These are phyloP conservation scores for Hirsutella thompsonii DNA, from an alignment of 2,329 filamentous ascomycete genomes.

Conservation along the genomic window DNA sequence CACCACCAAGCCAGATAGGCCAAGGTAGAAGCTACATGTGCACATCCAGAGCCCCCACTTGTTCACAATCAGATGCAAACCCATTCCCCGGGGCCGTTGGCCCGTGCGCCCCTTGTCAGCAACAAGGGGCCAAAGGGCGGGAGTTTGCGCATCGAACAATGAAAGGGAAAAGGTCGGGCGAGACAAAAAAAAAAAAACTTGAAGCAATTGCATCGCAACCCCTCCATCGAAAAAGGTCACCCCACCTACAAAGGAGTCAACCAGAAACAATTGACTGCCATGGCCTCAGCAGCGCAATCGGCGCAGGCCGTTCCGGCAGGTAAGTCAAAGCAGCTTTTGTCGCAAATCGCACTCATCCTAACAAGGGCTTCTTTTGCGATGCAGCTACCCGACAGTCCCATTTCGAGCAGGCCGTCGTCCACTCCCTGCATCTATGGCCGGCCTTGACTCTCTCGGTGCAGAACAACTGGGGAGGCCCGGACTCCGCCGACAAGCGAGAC, in stretches of 20 bases:
- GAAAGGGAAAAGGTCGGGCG: neutral
- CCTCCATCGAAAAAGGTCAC: neutral
- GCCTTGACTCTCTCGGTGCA: constrained; percentile 77
- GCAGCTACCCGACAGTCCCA: constrained; percentile 44
- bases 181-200: neutral
- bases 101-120: neutral
- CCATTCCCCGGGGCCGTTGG: neutral
- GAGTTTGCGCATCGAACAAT: neutral
- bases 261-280: constrained; percentile 3
- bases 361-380: neutral
- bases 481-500: constrained; percentile 78
- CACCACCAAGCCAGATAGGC: too few species aligned
- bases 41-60: too few species aligned
- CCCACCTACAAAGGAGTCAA: neutral
- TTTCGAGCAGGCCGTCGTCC: constrained; percentile 80
- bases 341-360: neutral
- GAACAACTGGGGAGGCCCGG: constrained; percentile 77
- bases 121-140: neutral
- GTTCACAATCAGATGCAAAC: too few species aligned
- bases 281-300: constrained; percentile 17
- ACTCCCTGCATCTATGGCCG: constrained; percentile 77
- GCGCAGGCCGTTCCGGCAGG: constrained; percentile 18
- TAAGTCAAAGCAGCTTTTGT: constrained; percentile 6
- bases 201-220: neutral
- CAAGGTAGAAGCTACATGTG: too few species aligned